phyloP scores from a whole-genome alignment of 306 rosid genomes.

The Rubus parviflorus region DNA sequence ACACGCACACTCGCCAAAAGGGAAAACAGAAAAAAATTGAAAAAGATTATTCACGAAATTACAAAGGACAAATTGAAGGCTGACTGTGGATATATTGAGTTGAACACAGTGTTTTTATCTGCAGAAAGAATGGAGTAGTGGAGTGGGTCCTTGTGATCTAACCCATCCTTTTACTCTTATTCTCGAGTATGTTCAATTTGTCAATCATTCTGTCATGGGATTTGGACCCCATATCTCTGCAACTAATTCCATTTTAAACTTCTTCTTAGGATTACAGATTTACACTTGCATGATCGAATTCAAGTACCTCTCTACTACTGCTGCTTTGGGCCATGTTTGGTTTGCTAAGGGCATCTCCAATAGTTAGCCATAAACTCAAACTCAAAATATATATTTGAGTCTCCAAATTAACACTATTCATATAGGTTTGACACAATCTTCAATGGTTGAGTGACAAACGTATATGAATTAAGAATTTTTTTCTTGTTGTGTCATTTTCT shows the following conservation, averaged over 20 bases:
- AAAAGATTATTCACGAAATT: slow-evolving; percentile 7
- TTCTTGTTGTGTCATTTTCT: no score
- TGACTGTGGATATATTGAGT: background rate
- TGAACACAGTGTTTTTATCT: slow-evolving; percentile 15
- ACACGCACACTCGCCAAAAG: background rate
- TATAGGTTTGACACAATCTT: no score
- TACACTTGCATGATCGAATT: background rate
- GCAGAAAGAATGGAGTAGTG: slow-evolving; percentile 56
- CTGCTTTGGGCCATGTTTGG: background rate
- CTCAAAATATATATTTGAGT: no score
- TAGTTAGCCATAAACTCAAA: no score
- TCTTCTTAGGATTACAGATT: background rate
- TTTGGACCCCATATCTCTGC: slow-evolving; percentile 32
- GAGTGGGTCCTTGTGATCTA: slow-evolving; percentile 32
- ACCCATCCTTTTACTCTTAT: slow-evolving; percentile 33
- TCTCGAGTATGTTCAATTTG: slow-evolving; percentile 50
- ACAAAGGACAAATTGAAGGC: background rate
- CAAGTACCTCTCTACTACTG: background rate
- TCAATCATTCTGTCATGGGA: slow-evolving; percentile 52
- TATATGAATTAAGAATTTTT: no score
- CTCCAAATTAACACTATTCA: no score
- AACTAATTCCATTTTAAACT: background rate
- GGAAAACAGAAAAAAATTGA: slow-evolving; percentile 10
- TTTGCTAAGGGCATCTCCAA: no score
- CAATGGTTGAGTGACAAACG: no score